Evolutionary conservation across 2,329 filamentous ascomycete genomes (phyloP).

Genomic region (Pestalotiopsis sp.): DNA sequence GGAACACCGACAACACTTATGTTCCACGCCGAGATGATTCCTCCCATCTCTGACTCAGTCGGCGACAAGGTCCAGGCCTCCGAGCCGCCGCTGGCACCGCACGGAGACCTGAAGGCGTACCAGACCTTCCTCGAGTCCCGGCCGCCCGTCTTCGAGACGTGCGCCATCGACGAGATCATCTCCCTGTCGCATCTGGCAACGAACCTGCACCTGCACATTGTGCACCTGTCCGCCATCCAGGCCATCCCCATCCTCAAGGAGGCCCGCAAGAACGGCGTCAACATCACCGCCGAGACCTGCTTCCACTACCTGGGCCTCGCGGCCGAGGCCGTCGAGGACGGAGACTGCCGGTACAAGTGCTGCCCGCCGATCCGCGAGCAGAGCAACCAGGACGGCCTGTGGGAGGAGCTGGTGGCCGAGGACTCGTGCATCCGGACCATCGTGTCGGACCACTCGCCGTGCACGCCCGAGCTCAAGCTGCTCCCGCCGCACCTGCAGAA

Average conservation of each 20-base stretch:
- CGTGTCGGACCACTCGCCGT: slow-evolving; percentile 94
- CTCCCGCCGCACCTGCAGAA: slow-evolving; percentile 71
- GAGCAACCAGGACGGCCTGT: slow-evolving; percentile 82
- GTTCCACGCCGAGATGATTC: slow-evolving; percentile 99
- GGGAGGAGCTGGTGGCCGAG: slow-evolving; percentile 73
- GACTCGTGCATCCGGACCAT: slow-evolving; percentile 88
- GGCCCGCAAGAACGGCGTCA: slow-evolving; percentile 73
- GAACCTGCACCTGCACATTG: slow-evolving; percentile 85
- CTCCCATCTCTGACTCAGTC: slow-evolving; percentile 79
- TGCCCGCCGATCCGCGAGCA: slow-evolving; percentile 87
- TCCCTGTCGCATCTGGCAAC: slow-evolving; percentile 80
- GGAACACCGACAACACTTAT: slow-evolving; percentile 88
- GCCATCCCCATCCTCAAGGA: slow-evolving; percentile 80
- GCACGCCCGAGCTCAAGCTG: slow-evolving; percentile 91
- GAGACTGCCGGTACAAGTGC: slow-evolving; percentile 93
- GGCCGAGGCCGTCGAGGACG: slow-evolving; percentile 78
- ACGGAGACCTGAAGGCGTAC: slow-evolving; percentile 77
- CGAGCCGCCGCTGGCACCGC: slow-evolving; percentile 69
- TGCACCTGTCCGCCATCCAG: slow-evolving; percentile 88
- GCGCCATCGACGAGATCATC: slow-evolving; percentile 85
- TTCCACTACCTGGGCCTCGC: slow-evolving; percentile 91
- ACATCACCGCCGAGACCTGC: slow-evolving; percentile 92
- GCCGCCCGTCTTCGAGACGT: slow-evolving; percentile 87
- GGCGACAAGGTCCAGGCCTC: slow-evolving; percentile 76
- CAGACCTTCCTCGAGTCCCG: slow-evolving; percentile 90